Base-by-base conservation (phyloP, 176 grass and related monocot species). In the Eleusine coracana region DNA sequence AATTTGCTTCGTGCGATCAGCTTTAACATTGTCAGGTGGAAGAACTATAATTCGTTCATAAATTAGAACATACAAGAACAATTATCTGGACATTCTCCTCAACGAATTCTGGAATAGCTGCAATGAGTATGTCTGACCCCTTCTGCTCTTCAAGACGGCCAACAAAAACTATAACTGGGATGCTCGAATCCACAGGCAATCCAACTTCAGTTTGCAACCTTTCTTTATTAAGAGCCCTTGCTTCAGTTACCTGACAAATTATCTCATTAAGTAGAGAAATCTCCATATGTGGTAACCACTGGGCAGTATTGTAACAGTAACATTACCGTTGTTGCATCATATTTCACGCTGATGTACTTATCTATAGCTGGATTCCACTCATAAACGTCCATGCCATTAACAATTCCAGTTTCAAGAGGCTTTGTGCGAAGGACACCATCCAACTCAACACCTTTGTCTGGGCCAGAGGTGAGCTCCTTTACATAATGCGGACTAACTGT, bases 131-230 rank as follows among this genome's bases (percentile, higher is more conserved):
- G 85, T 95, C 96, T 37, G 90, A 93, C 9, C 96, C 96, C 81
- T 98, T 98, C 77, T 98, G 92, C 79, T 95, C 96, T 86, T 98
- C 96, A 28, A 98, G 92, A 76, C 92, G 88, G 16, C 96, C 96
- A 72, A 95, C 84, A 81, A 98, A 98, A 79, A 84, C 73, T 63
- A 94, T 84, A 49, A 98, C 78, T 25, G 90, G 96, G 56, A 90
- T 89, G 71, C 84, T 80, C 13, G 80, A 70, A 59, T 93, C 75
- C 66, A 95, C 84, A 59, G 92, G 90, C 80, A 98, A 87, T 62
- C 96, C 95, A 73, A 91, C 92, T 80, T 95, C 91, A 80, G 92
- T 92, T 86, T 98, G 96, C 71, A 98, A 83, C 28, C 85, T 90
- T 89, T 95, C 90, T 84, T 98, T 98, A 71, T 95, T 95, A 52